Base-by-base conservation (phyloP, 305 asterid genomes). In the Fraxinus sp. region DNA sequence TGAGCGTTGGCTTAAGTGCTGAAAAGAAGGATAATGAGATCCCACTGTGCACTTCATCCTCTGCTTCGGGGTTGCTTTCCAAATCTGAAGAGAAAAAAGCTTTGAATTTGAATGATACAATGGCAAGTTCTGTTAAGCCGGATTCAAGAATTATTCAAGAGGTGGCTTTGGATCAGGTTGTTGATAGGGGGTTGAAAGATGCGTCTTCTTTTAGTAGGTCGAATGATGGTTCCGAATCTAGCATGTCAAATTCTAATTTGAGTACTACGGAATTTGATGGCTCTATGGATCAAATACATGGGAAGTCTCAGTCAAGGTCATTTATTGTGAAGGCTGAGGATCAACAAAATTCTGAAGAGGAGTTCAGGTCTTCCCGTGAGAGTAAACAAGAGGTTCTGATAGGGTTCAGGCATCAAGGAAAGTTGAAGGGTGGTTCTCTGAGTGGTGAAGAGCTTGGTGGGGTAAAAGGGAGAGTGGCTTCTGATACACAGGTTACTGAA, bases 1-100 rank as follows among this genome's bases (percentile, higher is more conserved):
- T 93, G 98, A 95, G 97, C 92, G 89, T 93, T 77, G 97, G 94
- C 91, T 87, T 92, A 87, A 92, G 91, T 84, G 88, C 85, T 78
- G 98, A 95, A 82, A 94, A 89, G 90, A 91, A 86, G 87, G 98
- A 94, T 75, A 49, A 71, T 35, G 97, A 92, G 83, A 91, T 91
- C 79, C 90, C 95, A 64, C 87, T 81, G 26, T 87, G 89, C 85
- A 87, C 93, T 74, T 90, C 92, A 16, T 79, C 93, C 83, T 87
- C 91, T 35, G 71, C 89, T 62, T 84, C 79, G 75, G 88, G 73
- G 81, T 35, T 72, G 49, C 49, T 35, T n/a, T 72, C 77, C 30
- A 35, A 72, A 14, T 85, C 92, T 72, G 89, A 85, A 82, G 93
- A 86, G 37, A 86, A 78, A 84, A 87, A 80, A 36, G 78, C 80